Conservation (phyloP, 169 alveolate genomes). For the Cryptosporidium baileyi region DNA sequence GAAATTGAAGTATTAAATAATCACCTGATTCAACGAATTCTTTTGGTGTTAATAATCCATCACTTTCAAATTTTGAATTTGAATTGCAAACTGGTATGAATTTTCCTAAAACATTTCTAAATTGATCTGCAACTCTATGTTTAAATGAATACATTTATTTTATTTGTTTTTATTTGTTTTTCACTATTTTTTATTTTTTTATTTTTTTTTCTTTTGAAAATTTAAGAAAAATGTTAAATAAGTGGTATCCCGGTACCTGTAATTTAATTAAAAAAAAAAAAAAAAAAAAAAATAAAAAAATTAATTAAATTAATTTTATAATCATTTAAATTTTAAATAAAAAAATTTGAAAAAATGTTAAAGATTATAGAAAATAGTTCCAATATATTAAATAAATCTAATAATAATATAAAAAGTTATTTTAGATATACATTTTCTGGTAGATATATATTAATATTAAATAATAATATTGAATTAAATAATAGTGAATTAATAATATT, state of each 20-base stretch:
- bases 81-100: conserved; percentile 17
- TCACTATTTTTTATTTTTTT: not conserved
- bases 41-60: conserved; percentile 73
- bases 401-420: conserved; percentile 1
- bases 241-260: not conserved
- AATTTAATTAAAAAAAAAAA: too few relatives aligned
- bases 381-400: not conserved
- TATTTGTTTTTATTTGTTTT: not conserved
- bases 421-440: conserved; percentile 35
- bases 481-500: conserved; percentile 2
- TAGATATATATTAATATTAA: conserved; percentile 6
- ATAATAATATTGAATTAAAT: not conserved
- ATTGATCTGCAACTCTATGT: conserved; percentile 42
- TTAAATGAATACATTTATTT: conserved; percentile 20
- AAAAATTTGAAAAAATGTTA: conserved; percentile 1
- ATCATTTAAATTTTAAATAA: not conserved
- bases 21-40: conserved; percentile 79
- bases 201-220: not conserved
- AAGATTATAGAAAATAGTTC: not conserved
- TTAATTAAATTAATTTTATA: not conserved
- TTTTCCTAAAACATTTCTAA: conserved; percentile 18
- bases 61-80: conserved; percentile 32
- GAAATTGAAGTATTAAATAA: conserved; percentile 72
- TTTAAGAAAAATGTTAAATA: not conserved
- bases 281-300: too few relatives aligned